Evolutionary conservation across 2,329 filamentous ascomycete genomes (phyloP), one percentile per base, ranked within the genome.

Genomic region (Penicillium capsulatum): DNA sequence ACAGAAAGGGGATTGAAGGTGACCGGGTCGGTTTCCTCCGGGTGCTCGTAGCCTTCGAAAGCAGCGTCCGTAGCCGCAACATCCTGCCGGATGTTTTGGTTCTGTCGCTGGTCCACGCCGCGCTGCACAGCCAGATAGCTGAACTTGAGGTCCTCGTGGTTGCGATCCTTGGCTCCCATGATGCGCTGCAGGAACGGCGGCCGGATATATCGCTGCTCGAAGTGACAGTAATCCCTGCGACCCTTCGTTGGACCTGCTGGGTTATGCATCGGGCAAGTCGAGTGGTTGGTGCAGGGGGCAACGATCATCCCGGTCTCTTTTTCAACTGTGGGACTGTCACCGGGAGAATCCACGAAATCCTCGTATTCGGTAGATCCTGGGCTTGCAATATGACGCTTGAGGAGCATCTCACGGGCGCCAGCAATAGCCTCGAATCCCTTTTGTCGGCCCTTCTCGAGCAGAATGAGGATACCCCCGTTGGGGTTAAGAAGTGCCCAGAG

Each of bases 341-440:
- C 48, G 2, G 58, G 50, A 2, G 60, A 57, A n/a, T 66, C 56
- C 1, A 58, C 48, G 19, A 69, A 47, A 28, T 60, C 48, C 40
- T 69, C 67, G 20, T 71, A 64, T 8, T 64, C 56, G 7, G 67
- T 66, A 9, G 72, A 69, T 3, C 69, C 72, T 1, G 83, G 81
- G 10, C 80, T 80, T 3, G 63, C 53, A 40, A 95, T 84, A 59
- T 86, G 82, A 31, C 84, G 80, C 45, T 85, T 78, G 1, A 97
- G 72, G 1, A 98, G 70, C 44, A 86, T 80, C 29, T 89, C 77
- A 34, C 92, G 81, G 4, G 90, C 89, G 33, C 84, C 85, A 8
- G 88, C 91, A 28, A 98, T 80, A 10, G 87, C 86, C 62, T 97
- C 92, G 51, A 98, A 98, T 0, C 92, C 92, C 30, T 87, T 80